These are phyloP conservation scores for Chaetomium fimeti DNA, from an alignment of 495 filamentous ascomycete species.

Conservation along the genomic window DNA sequence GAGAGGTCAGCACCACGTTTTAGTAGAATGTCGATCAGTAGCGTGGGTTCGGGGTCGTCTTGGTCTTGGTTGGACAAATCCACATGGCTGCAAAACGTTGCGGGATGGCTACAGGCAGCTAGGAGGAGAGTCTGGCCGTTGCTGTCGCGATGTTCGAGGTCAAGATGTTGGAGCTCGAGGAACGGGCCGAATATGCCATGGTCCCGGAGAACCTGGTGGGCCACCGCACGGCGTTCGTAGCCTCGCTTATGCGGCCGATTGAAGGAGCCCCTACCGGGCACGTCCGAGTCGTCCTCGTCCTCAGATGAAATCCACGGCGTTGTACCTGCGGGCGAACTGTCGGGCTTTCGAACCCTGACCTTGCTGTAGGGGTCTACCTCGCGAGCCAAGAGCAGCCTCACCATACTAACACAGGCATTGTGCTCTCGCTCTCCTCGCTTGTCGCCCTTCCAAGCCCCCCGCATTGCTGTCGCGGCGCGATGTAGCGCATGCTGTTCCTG, in stretches of 20 bases:
- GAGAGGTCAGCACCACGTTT: slow-evolving; percentile 19
- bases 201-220: slow-evolving; percentile 21
- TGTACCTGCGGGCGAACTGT: neutral
- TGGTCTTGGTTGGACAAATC: neutral
- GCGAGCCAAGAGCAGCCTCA: slow-evolving; percentile 26
- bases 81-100: neutral
- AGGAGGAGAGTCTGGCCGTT: slow-evolving; percentile 27
- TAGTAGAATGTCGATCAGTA: slow-evolving; percentile 19
- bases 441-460: neutral
- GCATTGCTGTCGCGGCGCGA: slow-evolving; percentile 8
- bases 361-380: slow-evolving; percentile 27
- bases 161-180: slow-evolving; percentile 18
- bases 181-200: slow-evolving; percentile 20
- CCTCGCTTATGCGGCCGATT: neutral
- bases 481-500: slow-evolving; percentile 13
- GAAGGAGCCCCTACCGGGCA: too few relatives aligned
- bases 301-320: neutral
- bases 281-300: neutral
- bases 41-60: neutral
- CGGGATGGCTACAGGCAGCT: slow-evolving; percentile 11
- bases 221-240: slow-evolving; percentile 14
- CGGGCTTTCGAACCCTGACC: neutral
- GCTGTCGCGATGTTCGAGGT: slow-evolving; percentile 23
- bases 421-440: neutral
- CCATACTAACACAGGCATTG: slow-evolving; percentile 31